A percentile compares a stretch with the other conserved stretches of the same genome.
Evolutionary conservation across 257 asterid species (phyloP).

Genomic region (Nicotiana knightiana): DNA sequence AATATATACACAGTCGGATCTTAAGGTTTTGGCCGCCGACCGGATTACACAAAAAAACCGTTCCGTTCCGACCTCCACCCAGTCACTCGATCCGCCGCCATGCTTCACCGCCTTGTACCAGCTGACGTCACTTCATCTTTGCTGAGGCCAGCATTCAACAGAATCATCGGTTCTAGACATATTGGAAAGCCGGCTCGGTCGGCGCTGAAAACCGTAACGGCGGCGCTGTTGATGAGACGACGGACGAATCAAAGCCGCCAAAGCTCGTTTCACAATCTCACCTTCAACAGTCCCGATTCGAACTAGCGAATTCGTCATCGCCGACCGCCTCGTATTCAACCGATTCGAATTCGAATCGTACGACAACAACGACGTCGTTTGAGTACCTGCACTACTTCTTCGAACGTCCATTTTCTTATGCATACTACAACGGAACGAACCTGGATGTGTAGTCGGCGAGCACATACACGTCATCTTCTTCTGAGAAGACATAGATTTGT

Average conservation of each 20-base stretch:
- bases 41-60: constrained; percentile 21
- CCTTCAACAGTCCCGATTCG: constrained; percentile 42
- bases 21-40: constrained; percentile 16
- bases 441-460: constrained; percentile 60
- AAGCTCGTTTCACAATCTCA: constrained; percentile 30
- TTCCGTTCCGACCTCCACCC: constrained; percentile 18
- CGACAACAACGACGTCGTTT: constrained; percentile 18
- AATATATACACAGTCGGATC: constrained; percentile 9
- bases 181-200: constrained; percentile 33
- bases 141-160: not conserved
- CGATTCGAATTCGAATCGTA: constrained; percentile 14
- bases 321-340: constrained; percentile 32
- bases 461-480: constrained; percentile 48
- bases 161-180: constrained; percentile 5
- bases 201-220: constrained; percentile 28
- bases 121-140: not conserved
- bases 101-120: not conserved
- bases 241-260: constrained; percentile 47
- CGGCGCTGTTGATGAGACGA: constrained; percentile 48
- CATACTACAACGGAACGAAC: constrained; percentile 57
- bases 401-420: constrained; percentile 25
- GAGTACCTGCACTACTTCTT: not conserved
- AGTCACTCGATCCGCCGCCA: not conserved
- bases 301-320: constrained; percentile 40
- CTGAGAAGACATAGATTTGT: not conserved